Evolutionary conservation across 768 basidiomycete species (phyloP), one percentile per base, ranked within the genome.

Genomic region (Hygrophoropsis aurantiaca): DNA sequence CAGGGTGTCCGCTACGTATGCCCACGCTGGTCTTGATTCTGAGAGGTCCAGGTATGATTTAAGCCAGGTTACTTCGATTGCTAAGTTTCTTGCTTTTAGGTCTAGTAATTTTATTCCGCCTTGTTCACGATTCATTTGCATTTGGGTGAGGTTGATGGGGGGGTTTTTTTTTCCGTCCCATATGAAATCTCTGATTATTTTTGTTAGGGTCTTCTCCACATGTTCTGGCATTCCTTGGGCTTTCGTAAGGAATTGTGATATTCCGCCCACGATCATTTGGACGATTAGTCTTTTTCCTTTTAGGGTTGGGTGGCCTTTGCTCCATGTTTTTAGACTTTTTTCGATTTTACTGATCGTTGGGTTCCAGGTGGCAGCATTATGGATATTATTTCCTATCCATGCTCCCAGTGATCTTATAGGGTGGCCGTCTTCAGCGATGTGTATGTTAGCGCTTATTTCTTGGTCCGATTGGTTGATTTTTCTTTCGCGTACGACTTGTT

Each of bases 201-300:
- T 18, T n/a, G n/a, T n/a, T n/a, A n/a, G n/a, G n/a, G 27, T 39
- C 20, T 37, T 46, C 33, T 53, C 52, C 0, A 53, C 32, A 0
- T 21, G 3, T 16, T 38, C 39, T 0, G 60, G 62, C 64, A 65
- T 65, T 3, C 64, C 59, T 41, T 63, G 61, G 0, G 59, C 57
- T 8, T 44, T 49, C 0, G 61, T 52, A 1, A 60, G 44, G 47
- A 56, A 65, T 47, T 66, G 66, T 4, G 61, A 59, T 45, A 45
- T 55, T 0, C 57, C 58, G 0, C 54, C 60, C 3, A 59, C 48
- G 0, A 53, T 25, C 52, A 59, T 57, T 35, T 63, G 55, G 0
- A 57, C 37, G 2, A 55, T 13, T 0, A 58, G 36, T 1, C 36
- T 6, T 10, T 50, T 47, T 0, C 53, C 55, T 0, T 57, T 49